Conservation (phyloP, 345 rosid genomes). For the Salix caprea region DNA sequence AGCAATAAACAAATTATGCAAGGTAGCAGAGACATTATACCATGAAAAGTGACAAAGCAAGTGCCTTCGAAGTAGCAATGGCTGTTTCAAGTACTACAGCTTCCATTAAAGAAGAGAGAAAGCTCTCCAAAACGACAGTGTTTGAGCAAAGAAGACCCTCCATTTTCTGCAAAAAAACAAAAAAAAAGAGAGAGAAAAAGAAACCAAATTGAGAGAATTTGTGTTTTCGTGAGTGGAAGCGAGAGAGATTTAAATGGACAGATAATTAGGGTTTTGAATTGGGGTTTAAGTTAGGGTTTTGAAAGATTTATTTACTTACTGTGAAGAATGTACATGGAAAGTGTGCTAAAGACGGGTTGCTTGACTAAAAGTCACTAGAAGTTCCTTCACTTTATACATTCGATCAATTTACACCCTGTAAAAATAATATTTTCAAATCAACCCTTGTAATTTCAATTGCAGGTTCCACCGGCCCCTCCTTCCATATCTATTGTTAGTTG, state of each 20-base stretch:
- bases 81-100: conserved; percentile 32
- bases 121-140: conserved; percentile 16
- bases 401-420: no score
- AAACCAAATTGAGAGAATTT: neutral
- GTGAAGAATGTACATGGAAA: no score
- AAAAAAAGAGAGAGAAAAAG: neutral
- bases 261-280: conserved; percentile 22
- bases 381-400: no score
- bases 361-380: no score
- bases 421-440: no score
- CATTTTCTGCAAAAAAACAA: conserved; percentile 5
- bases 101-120: conserved; percentile 29
- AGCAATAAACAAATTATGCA: neutral
- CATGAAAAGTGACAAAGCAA: conserved; percentile 32
- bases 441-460: no score
- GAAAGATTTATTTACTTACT: neutral
- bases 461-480: no score
- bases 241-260: neutral
- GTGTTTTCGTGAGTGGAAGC: neutral
- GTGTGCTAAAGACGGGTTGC: no score
- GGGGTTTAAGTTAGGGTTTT: conserved; percentile 35
- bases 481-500: no score
- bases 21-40: conserved; percentile 16
- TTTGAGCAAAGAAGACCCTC: conserved; percentile 13
- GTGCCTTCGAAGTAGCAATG: conserved; percentile 28